Percentiles rank a stretch among this genome's conserved stretches.
These are phyloP conservation scores for Aquanectria penicillioides DNA, from an alignment of 2,329 filamentous ascomycete species.

Conservation along the genomic window DNA sequence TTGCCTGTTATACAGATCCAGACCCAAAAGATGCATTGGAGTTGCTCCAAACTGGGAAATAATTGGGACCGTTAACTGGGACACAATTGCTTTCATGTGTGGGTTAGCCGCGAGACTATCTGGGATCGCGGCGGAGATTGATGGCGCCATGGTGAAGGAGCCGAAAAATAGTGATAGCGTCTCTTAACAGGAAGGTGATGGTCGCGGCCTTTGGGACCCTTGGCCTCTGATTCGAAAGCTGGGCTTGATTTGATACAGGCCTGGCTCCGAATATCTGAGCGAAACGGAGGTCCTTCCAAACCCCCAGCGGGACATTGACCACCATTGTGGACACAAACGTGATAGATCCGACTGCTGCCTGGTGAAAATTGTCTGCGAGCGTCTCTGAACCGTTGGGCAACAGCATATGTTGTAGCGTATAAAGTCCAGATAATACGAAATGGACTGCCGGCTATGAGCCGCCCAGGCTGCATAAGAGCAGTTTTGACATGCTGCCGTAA, in stretches of 20 bases:
- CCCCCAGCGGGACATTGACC: slow-evolving; percentile 45
- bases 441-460: slow-evolving; percentile 37
- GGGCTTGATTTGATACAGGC: not conserved
- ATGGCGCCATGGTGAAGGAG: slow-evolving; percentile 43
- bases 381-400: slow-evolving; percentile 43
- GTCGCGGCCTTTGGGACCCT: slow-evolving; percentile 38
- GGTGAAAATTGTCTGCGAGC: slow-evolving; percentile 35
- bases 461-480: slow-evolving; percentile 33
- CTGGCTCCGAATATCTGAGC: slow-evolving; percentile 42
- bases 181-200: slow-evolving; percentile 41
- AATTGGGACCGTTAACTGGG: slow-evolving; percentile 43
- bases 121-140: slow-evolving; percentile 39
- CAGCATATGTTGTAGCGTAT: slow-evolving; percentile 43
- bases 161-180: slow-evolving; percentile 47
- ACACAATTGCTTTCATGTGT: slow-evolving; percentile 40
- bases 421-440: slow-evolving; percentile 44
- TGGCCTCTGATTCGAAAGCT: slow-evolving; percentile 13
- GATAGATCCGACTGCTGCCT: slow-evolving; percentile 37
- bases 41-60: slow-evolving; percentile 45
- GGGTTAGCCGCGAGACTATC: slow-evolving; percentile 36
- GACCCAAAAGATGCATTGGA: slow-evolving; percentile 42
- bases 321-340: slow-evolving; percentile 42
- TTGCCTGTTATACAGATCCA: slow-evolving; percentile 35
- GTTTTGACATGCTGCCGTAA: slow-evolving; percentile 22
- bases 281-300: slow-evolving; percentile 45